Percentiles rank a stretch among this genome's conserved stretches.
phyloP scores from a whole-genome alignment of 2,329 filamentous ascomycete species.

The Falciphora oryzae region DNA sequence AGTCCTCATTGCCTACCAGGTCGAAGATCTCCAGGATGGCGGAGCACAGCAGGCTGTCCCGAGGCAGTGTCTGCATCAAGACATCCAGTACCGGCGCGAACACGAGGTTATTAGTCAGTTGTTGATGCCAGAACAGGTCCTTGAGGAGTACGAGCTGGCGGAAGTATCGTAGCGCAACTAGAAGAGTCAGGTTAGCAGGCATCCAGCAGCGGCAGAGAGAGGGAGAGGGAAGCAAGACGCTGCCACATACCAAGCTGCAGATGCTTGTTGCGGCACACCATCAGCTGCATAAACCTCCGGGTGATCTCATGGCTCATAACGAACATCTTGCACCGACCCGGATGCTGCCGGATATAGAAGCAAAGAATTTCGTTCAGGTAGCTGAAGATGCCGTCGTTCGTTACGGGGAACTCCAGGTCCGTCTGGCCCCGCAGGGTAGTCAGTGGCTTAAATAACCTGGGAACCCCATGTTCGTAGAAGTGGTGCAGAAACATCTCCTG shows the following conservation, averaged over 20 bases:
- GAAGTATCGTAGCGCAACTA: slow-evolving; percentile 90
- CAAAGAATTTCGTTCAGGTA: slow-evolving; percentile 90
- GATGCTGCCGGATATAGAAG: slow-evolving; percentile 89
- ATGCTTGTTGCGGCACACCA: slow-evolving; percentile 82
- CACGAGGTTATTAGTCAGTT: slow-evolving; percentile 74
- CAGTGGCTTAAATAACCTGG: slow-evolving; percentile 79
- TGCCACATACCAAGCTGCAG: slow-evolving; percentile 70
- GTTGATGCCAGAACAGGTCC: slow-evolving; percentile 85
- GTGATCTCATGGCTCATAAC: slow-evolving; percentile 75
- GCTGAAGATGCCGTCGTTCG: slow-evolving; percentile 84
- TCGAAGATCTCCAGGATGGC: slow-evolving; percentile 93
- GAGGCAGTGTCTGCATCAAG: slow-evolving; percentile 76
- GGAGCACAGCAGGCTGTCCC: slow-evolving; percentile 90
- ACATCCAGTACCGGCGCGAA: slow-evolving; percentile 82
- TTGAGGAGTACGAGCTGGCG: slow-evolving; percentile 77
- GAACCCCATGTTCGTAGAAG: slow-evolving; percentile 85
- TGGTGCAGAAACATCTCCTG: slow-evolving; percentile 80
- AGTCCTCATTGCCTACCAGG: slow-evolving; percentile 74
- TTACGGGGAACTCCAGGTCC: slow-evolving; percentile 67
- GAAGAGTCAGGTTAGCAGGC: background rate
- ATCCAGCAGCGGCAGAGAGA: background rate
- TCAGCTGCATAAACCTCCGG: slow-evolving; percentile 73
- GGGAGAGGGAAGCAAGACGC: background rate
- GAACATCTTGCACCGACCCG: slow-evolving; percentile 81
- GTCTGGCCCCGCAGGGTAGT: slow-evolving; percentile 68